Percentiles rank a stretch among this genome's conserved stretches.
phyloP scores from a whole-genome alignment of 2,329 filamentous ascomycete species.

The Chrysoporthe deuterocubensis region DNA sequence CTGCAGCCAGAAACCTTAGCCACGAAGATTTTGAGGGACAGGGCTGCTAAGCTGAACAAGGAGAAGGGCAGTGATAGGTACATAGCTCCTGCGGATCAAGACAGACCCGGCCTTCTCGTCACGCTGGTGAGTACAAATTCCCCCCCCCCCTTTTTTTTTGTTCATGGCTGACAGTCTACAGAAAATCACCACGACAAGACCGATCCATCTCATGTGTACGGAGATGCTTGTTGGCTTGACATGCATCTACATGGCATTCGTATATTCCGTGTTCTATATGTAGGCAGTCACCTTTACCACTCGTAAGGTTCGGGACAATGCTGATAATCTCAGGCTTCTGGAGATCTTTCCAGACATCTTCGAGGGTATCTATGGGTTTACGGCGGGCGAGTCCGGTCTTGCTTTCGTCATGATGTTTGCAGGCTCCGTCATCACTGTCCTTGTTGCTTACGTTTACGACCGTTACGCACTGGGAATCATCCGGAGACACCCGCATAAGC shows the following conservation, averaged over 20 bases:
- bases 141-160: background rate
- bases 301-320: background rate
- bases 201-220: constrained; percentile 36
- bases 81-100: constrained; percentile 32
- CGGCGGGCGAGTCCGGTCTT: constrained; percentile 34
- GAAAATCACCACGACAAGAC: constrained; percentile 37
- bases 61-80: constrained; percentile 27
- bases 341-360: constrained; percentile 35
- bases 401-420: constrained; percentile 34
- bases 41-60: constrained; percentile 34
- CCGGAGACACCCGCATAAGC: constrained; percentile 32
- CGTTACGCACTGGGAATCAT: constrained; percentile 28
- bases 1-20: constrained; percentile 35
- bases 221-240: constrained; percentile 39
- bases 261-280: constrained; percentile 41
- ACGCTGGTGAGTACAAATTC: constrained; percentile 30
- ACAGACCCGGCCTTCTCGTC: constrained; percentile 27
- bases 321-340: constrained; percentile 29
- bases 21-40: constrained; percentile 32
- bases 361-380: constrained; percentile 38
- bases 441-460: constrained; percentile 33
- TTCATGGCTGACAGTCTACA: constrained; percentile 14
- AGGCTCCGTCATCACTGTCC: constrained; percentile 33
- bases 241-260: constrained; percentile 38
- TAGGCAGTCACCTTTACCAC: background rate